Evolutionary conservation across 2,329 filamentous ascomycete species (phyloP).

Genomic region (Exophiala phaeomuriformis): DNA sequence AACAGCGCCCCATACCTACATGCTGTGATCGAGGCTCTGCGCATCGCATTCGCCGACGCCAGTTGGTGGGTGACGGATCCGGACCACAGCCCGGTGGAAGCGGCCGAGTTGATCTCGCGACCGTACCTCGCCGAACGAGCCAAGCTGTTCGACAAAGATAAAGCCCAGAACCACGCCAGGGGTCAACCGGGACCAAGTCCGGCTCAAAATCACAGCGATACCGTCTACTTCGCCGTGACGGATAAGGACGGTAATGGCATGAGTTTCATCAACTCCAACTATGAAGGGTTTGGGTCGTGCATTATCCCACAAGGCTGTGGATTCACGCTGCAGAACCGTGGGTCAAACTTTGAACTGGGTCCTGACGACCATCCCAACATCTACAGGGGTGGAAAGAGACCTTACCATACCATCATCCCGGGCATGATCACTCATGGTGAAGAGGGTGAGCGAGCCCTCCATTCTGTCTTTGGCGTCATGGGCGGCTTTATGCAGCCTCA

Average conservation of each 20-base stretch:
- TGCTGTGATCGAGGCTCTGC: conserved; percentile 76
- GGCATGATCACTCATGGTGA: conserved; percentile 69
- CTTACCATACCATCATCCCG: conserved; percentile 97
- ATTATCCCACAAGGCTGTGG: conserved; percentile 82
- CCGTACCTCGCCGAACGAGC: conserved; percentile 66
- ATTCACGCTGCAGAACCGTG: conserved; percentile 91
- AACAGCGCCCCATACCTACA: conserved; percentile 78
- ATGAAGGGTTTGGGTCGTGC: conserved; percentile 72
- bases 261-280: conserved; percentile 96
- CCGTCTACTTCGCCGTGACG: conserved; percentile 84
- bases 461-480: conserved; percentile 92
- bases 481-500: conserved; percentile 98
- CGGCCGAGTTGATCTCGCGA: conserved; percentile 62
- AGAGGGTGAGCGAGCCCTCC: conserved; percentile 58
- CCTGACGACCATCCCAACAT: conserved; percentile 65
- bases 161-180: conserved; percentile 51
- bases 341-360: conserved; percentile 69
- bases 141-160: conserved; percentile 53
- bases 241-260: conserved; percentile 81
- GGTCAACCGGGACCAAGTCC: conserved; percentile 58
- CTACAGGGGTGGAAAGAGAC: conserved; percentile 72
- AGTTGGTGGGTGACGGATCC: conserved; percentile 80
- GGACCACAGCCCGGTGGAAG: conserved; percentile 49
- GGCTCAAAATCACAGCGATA: conserved; percentile 79
- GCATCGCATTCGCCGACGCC: conserved; percentile 83